Evolutionary conservation across 2,329 filamentous ascomycete species (phyloP), one percentile per base, ranked within the genome.

Genomic region (Tolypocladium nubicola): DNA sequence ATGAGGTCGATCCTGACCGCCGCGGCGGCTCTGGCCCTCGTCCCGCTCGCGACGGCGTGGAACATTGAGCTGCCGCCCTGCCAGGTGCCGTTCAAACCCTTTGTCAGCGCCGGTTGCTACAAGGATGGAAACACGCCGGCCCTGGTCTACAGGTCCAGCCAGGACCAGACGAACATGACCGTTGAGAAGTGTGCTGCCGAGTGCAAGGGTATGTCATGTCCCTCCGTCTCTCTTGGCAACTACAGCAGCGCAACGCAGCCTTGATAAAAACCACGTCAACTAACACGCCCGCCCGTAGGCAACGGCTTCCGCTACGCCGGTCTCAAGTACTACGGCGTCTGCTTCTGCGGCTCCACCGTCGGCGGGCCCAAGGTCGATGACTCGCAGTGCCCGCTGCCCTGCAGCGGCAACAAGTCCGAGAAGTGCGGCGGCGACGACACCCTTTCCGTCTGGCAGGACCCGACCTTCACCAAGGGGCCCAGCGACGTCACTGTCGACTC

Each of bases 351-450:
- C 38, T 70, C 79, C 60, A 77, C 76, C 35, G 74, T 80, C 60
- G 70, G 80, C 61, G 76, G 77, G n/a, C 78, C 81, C 63, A 74
- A 74, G 61, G 67, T 86, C 19, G 66, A 73, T 3, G 75, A 77
- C 23, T 72, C 78, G 19, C 74, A 82, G 41, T 87, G 86, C 63
- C 82, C 75, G 66, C 81, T 83, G 57, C 71, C 79, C 11, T 79
- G 83, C 66, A 77, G 68, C 35, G 75, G 75, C 43, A 74, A 79
- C 72, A 68, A 66, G 45, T 63, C 64, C n/a, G 58, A 78, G 65
- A 70, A 60, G 33, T 82, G 79, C 60, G 80, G 79, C 56, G 76
- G 78, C 23, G 70, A 75, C 56, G 70, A 72, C 10, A 64, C 68
- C 37, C 75, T 83, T 59, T 79, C 78, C 2, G 59, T 79, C 64